phyloP scores from a whole-genome alignment of 768 basidiomycete species.

The Infundibulicybe gibba region DNA sequence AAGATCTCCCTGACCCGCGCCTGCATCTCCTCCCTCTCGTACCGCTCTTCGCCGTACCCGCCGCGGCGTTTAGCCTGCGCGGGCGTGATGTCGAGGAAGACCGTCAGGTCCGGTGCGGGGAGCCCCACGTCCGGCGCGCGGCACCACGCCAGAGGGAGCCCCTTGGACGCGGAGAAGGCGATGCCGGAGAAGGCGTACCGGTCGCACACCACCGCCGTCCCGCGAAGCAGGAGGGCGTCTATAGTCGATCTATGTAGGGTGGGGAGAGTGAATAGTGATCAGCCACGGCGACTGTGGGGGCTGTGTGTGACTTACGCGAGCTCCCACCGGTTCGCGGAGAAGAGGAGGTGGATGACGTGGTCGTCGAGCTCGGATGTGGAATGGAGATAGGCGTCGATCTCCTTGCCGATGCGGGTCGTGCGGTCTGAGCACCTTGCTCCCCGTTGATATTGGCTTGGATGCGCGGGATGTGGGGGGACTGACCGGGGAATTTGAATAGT shows the following conservation, averaged over 20 bases:
- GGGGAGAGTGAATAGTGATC: neutral
- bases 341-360: constrained; percentile 87
- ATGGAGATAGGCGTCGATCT: constrained; percentile 91
- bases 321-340: constrained; percentile 98
- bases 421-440: constrained; percentile 53
- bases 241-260: constrained; percentile 50
- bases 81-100: constrained; percentile 84
- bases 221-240: constrained; percentile 48
- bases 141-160: constrained; percentile 80
- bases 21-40: constrained; percentile 81
- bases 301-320: constrained; percentile 54
- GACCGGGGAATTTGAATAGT: constrained; percentile 89
- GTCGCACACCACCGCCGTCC: constrained; percentile 82
- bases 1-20: constrained; percentile 59
- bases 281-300: neutral
- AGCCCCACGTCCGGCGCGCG: constrained; percentile 81
- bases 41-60: constrained; percentile 85
- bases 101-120: constrained; percentile 82
- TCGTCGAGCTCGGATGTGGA: constrained; percentile 87
- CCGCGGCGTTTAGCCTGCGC: constrained; percentile 64
- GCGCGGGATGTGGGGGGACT: constrained; percentile 9
- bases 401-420: constrained; percentile 84
- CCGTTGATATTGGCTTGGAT: neutral
- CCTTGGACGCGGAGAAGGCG: constrained; percentile 76
- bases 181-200: constrained; percentile 97